phyloP scores from a whole-genome alignment of 352 stramenopile genomes.

The Blastocystis sp. region DNA sequence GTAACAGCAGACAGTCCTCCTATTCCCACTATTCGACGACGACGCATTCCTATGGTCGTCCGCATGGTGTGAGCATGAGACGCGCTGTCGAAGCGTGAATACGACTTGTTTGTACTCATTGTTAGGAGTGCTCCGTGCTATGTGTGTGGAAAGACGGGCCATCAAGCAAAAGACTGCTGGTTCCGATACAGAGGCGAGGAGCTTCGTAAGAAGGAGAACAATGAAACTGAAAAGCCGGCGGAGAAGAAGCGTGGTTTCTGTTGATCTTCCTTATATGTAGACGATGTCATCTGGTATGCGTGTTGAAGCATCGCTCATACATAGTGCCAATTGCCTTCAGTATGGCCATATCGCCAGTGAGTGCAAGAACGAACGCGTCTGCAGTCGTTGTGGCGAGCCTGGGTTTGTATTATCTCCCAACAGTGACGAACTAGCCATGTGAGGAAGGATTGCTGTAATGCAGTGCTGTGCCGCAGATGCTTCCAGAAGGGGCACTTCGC shows the following conservation, averaged over 20 bases:
- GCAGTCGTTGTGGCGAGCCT: constrained; percentile 31
- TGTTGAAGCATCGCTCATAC: neutral
- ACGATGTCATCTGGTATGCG: constrained; percentile 17
- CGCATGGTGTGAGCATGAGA: neutral
- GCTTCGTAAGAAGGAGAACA: neutral
- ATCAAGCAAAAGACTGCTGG: constrained; percentile 21
- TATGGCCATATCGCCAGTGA: constrained; percentile 26
- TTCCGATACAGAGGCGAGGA: neutral
- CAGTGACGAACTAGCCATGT: constrained; percentile 16
- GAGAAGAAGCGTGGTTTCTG: neutral
- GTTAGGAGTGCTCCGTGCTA: constrained; percentile 1
- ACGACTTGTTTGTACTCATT: neutral
- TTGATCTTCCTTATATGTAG: neutral
- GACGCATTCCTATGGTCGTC: neutral
- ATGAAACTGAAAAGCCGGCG: neutral
- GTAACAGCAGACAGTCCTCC: neutral
- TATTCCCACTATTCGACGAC: neutral
- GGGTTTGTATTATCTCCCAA: neutral
- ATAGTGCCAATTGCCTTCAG: constrained; percentile 46
- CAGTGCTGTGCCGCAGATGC: constrained; percentile 34
- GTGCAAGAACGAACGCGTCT: constrained; percentile 3
- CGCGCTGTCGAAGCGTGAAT: neutral
- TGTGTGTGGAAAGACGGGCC: constrained; percentile 23
- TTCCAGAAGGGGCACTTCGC: constrained; percentile 50
- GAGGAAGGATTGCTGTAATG: constrained; percentile 5